These are phyloP conservation scores for Daldinia decipiens DNA, from an alignment of 495 filamentous ascomycete genomes.

Conservation along the genomic window DNA sequence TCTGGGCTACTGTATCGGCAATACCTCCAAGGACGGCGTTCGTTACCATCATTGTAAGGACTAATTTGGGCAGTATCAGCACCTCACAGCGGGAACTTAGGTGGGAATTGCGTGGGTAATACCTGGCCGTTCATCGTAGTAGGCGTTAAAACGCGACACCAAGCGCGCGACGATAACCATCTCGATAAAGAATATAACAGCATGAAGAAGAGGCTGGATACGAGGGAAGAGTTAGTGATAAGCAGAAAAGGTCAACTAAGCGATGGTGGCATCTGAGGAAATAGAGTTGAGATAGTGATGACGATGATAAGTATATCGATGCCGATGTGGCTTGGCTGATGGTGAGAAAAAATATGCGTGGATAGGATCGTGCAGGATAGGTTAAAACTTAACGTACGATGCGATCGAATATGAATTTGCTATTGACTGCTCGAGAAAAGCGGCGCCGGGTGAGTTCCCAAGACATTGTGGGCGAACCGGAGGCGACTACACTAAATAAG, in stretches of 20 bases:
- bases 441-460: constrained; percentile 69
- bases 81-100: constrained; percentile 1
- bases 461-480: constrained; percentile 54
- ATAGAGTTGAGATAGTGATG: constrained; percentile 22
- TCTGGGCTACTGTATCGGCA: constrained; percentile 94
- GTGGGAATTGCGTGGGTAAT: constrained; percentile 40
- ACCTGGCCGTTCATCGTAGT: constrained; percentile 90
- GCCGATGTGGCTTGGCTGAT: constrained; percentile 13
- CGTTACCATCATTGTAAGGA: constrained; percentile 97
- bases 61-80: constrained; percentile 52
- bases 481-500: constrained; percentile 9
- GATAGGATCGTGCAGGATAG: constrained; percentile 11
- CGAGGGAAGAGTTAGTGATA: constrained; percentile 41
- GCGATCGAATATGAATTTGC: constrained; percentile 81
- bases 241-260: not conserved
- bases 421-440: constrained; percentile 74
- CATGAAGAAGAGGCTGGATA: constrained; percentile 83
- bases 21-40: constrained; percentile 94
- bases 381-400: constrained; percentile 66
- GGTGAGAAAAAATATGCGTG: not conserved
- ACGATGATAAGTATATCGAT: constrained; percentile 32
- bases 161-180: constrained; percentile 85
- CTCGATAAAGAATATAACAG: constrained; percentile 85
- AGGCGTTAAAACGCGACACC: constrained; percentile 87
- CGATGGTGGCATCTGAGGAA: constrained; percentile 10